Evolutionary conservation across 2,329 filamentous ascomycete species (phyloP), one percentile per base, ranked within the genome.

Genomic region (Colletotrichum sp.): DNA sequence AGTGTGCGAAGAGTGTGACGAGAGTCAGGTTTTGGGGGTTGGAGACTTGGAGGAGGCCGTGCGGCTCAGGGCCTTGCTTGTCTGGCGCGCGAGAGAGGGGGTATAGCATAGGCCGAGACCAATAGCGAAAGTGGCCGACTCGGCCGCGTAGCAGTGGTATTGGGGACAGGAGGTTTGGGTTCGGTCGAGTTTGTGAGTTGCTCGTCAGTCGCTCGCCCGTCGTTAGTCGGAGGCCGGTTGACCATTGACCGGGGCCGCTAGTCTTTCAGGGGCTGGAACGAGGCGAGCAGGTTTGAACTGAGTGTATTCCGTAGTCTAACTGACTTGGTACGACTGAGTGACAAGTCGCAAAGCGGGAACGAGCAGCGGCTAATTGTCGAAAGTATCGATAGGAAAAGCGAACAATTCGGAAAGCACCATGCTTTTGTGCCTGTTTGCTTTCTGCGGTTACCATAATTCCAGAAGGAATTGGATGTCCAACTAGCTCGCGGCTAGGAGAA

Each of bases 1-100:
- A 26, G 70, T 28, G 12, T 66, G 55, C 62, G n/a, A 52, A 52
- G 38, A 67, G 43, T 75, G 62, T 67, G 73, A 65, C 38, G 64
- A 64, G 65, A 48, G 70, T 68, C 32, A 68, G 64, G 73, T 75
- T 75, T 70, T 56, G 69, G 60, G 55, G 68, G 43, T 52, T 52
- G 43, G 43, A 52, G 43, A 52, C 43, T 21, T 52, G 43, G n/a
- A 52, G 62, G 26, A 58, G 72, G 15, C 72, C 69, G 72, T 67
- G 72, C 69, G 32, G 61, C 24, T 61, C 34, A 52, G 43, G 43
- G n/a, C 43, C n/a, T 32, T 32, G 16, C 66, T 24, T n/a, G 26
- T 38, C 60, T 52, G 6, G 43, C 43, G 43, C n/a, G 43, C 43
- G 43, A 52, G 43, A 52, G 34, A 56, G 65, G 69, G 58, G 62